phyloP scores from a whole-genome alignment of 2,329 filamentous ascomycete genomes.

The Botrytis sinoallii region DNA sequence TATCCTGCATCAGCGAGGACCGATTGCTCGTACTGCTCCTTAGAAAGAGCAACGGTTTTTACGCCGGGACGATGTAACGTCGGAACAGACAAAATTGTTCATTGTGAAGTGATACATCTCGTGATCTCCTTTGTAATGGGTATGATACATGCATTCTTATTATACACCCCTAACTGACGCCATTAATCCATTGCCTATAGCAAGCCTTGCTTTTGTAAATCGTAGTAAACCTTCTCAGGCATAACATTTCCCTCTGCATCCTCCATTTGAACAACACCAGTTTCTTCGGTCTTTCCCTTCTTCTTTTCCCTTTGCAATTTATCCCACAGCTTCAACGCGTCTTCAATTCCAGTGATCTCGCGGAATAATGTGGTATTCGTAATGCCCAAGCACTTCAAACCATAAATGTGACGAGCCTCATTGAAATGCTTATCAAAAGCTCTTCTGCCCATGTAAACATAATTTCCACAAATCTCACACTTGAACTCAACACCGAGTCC shows the following conservation, averaged over 20 bases:
- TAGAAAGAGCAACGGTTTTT: background rate
- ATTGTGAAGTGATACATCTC: background rate
- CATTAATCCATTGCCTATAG: conserved; percentile 46
- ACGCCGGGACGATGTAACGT: background rate
- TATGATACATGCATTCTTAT: conserved; percentile 12
- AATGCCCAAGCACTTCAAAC: conserved; percentile 89
- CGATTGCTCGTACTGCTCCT: background rate
- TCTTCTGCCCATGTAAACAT: conserved; percentile 95
- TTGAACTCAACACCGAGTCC: conserved; percentile 91
- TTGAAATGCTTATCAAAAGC: conserved; percentile 99
- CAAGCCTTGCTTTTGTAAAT: conserved; percentile 88
- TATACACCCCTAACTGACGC: background rate
- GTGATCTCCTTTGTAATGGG: background rate
- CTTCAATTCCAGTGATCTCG: conserved; percentile 89
- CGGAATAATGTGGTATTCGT: conserved; percentile 87
- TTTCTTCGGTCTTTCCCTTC: conserved; percentile 70
- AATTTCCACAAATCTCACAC: conserved; percentile 97
- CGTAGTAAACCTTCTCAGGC: conserved; percentile 97
- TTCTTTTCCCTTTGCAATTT: conserved; percentile 87
- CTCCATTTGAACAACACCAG: conserved; percentile 96
- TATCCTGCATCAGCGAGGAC: background rate
- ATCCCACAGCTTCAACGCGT: conserved; percentile 85
- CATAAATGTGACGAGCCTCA: conserved; percentile 88
- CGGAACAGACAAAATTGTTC: background rate
- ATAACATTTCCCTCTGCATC: conserved; percentile 97